Evolutionary conservation across 1,139 yeast genomes (phyloP).

Genomic region (Geotrichum klebahnii): DNA sequence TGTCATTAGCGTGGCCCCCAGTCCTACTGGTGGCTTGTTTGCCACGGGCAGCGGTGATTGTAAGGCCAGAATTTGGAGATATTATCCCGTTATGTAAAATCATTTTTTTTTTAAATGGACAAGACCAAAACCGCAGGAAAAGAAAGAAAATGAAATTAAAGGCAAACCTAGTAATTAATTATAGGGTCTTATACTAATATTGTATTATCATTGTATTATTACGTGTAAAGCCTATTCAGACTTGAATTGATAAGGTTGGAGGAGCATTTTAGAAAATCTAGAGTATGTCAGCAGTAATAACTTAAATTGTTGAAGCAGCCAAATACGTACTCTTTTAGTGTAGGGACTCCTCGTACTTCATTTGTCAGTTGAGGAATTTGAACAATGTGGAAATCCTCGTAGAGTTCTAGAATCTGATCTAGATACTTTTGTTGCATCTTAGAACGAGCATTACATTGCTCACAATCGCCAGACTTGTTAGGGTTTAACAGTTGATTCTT

Average conservation of each 20-base stretch:
- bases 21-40: slow-evolving; percentile 74
- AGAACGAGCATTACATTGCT: slow-evolving; percentile 88
- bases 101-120: too few species aligned
- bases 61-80: slow-evolving; percentile 94
- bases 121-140: too few species aligned
- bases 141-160: too few species aligned
- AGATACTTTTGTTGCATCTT: slow-evolving; percentile 93
- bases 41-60: slow-evolving; percentile 99
- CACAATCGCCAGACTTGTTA: slow-evolving; percentile 59
- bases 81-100: slow-evolving; percentile 25
- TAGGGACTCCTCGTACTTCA: slow-evolving; percentile 88
- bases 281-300: neutral
- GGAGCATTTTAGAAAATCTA: neutral
- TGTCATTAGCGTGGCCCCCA: slow-evolving; percentile 90
- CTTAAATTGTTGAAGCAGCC: slow-evolving; percentile 42
- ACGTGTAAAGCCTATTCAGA: neutral
- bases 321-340: slow-evolving; percentile 55
- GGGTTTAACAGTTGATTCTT: slow-evolving; percentile 82
- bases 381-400: slow-evolving; percentile 90
- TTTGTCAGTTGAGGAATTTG: slow-evolving; percentile 91
- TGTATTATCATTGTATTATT: too few species aligned
- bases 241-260: neutral
- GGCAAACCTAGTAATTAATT: too few species aligned
- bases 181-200: too few species aligned
- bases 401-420: slow-evolving; percentile 89